Base-by-base conservation (phyloP, 768 basidiomycete species). In the Collybiopsis luxurians region DNA sequence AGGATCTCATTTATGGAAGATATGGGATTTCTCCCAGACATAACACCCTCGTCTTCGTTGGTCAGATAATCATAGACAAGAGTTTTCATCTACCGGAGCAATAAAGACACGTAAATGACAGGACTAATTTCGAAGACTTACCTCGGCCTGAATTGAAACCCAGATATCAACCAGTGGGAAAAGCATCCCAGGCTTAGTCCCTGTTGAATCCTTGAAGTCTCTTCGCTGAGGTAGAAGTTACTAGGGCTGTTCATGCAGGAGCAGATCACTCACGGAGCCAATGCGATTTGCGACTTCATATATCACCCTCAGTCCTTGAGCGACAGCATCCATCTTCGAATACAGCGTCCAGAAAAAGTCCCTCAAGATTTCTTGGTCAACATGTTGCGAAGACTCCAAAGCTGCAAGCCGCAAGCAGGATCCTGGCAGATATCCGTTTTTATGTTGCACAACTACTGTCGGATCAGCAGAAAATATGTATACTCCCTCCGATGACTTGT, bases 291-390 rank as follows among this genome's bases (percentile, higher is more conserved):
- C 81, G 5, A 98, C 89, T 69, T 99, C 97, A 60, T 87, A 94
- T 2, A 95, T 82, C 3, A 97, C 87, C 52, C 95, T 78, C 59
- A 97, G 75, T 10, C 95, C 92, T 68, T 99, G 95, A 13, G 89
- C 80, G 19, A 98, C 90, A 28, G 97, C 97, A 66, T 95, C 89
- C 46, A 99, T 66, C 70, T 99, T 98, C 15, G 94, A 97, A 68
- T 93, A 99, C 15, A 96, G 67, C 2, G 96, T 97, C 96, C 96
- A 98, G 70, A 98, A 98, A 34, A 99, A 78, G 69, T 98, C 97
- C 58, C 77, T 81, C 53, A 99, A 69, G 13, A 90, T 89, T 65
- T 96, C 94, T 58, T 92, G 90, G 63, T 97, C 91, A 17, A 79
- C 75, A 30, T 84, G 80, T 60, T 86, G 89, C 0, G 84, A 75